Base-by-base conservation (phyloP, 2,329 filamentous ascomycete genomes). In the Aspergillus niger region DNA sequence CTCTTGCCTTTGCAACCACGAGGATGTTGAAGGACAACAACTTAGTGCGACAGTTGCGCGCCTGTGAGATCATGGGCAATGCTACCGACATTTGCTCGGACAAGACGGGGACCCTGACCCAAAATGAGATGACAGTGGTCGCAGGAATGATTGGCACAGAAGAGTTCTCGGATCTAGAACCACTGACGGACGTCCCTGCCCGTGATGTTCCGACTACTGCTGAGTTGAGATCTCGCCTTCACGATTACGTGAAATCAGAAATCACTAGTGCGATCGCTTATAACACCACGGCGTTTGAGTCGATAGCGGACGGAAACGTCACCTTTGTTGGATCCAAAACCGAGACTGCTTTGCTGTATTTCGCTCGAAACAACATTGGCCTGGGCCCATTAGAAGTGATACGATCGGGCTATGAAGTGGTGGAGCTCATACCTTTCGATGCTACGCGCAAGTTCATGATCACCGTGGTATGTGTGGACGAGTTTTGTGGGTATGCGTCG, bases 281-380 rank as follows among this genome's bases (percentile, higher is more conserved):
- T 32, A 53, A 53, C 65, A 91, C 89, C 2, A 91, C 89, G 0
- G 89, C 89, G 1, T 91, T 91, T 61, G 89, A 91, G 72, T 87
- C 87, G 38, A 86, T 90, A 36, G 82, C 86, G 17, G 83, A 89
- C 32, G 86, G 87, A 20, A 77, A 81, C 59, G 80, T 81, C 65
- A 85, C 83, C 0, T 91, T 89, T 61, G 86, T 91, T 65, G 89
- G 89, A 47, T 90, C 87, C 67, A 91, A 91, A 79, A 91, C 89
- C 0, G 89, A 91, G 71, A 89, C 88, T 1, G 88, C 89, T 1
- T 76, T 91, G 55, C 80, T 91, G 13, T 83, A 85, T 8, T 85
- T 90, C 67, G 88, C 87, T 11, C 83, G 83, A 55, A 84, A 87
- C 41, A 79, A 88, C 67, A 80, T 91, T 2, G 86, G 81, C 15